phyloP scores from a whole-genome alignment of 306 rosid genomes.

The Ormosia emarginata region DNA sequence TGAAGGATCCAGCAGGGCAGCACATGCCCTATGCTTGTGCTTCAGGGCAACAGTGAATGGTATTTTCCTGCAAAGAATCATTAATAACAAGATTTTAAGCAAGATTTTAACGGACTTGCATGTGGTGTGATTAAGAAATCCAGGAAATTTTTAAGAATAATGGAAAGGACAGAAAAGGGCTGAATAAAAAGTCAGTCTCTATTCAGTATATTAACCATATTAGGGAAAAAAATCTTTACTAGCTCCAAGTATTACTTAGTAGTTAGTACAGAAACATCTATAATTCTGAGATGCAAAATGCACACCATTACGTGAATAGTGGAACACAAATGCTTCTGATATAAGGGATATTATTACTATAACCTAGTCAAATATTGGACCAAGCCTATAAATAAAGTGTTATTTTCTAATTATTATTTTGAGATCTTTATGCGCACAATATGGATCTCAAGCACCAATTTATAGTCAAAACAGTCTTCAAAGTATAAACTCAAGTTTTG shows the following conservation, averaged over 20 bases:
- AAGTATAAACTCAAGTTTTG: not conserved
- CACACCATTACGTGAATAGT: not conserved
- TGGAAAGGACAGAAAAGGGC: not conserved
- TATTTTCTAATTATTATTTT: not conserved
- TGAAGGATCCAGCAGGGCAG: slow-evolving; percentile 74
- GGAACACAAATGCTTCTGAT: not conserved
- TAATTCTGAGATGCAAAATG: not conserved
- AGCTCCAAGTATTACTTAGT: no score
- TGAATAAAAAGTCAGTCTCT: not conserved
- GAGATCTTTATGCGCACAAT: not conserved
- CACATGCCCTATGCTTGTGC: slow-evolving; percentile 65
- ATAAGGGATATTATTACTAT: not conserved
- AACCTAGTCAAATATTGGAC: not conserved
- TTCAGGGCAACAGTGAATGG: slow-evolving; percentile 71
- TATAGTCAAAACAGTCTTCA: not conserved
- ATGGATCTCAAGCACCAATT: not conserved
- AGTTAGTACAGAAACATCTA: no score
- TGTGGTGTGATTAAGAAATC: not conserved
- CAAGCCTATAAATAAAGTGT: not conserved
- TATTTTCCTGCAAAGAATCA: slow-evolving; percentile 60
- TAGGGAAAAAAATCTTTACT: not conserved
- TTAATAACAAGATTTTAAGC: not conserved
- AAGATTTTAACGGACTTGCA: not conserved
- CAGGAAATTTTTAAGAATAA: not conserved
- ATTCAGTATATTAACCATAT: not conserved